Evolutionary conservation across 495 filamentous ascomycete species (phyloP).

Genomic region (Penicillium bialowiezense): DNA sequence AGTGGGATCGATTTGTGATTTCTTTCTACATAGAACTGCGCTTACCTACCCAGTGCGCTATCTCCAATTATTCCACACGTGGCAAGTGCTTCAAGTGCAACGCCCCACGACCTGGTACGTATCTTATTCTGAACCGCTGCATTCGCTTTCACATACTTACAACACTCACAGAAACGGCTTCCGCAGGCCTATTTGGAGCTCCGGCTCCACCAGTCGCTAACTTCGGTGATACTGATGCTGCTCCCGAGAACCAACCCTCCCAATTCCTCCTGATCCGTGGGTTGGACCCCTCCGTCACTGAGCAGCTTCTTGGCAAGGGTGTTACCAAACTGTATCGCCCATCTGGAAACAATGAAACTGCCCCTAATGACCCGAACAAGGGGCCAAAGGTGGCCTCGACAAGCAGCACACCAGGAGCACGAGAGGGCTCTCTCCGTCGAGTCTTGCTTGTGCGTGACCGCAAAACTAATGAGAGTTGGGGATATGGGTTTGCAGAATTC

Average conservation of each 20-base stretch:
- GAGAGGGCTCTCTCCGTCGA: constrained; percentile 70
- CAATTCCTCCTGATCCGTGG: constrained; percentile 79
- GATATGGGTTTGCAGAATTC: constrained; percentile 90
- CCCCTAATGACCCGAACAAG: constrained; percentile 42
- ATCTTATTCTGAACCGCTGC: not conserved
- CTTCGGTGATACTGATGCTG: constrained; percentile 78
- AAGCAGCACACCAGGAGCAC: constrained; percentile 71
- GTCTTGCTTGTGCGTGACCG: constrained; percentile 78
- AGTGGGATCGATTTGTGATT: too few species aligned
- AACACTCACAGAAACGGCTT: constrained; percentile 16
- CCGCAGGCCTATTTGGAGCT: constrained; percentile 29
- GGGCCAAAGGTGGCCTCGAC: constrained; percentile 71
- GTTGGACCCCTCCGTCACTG: constrained; percentile 70
- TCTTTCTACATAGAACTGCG: too few species aligned
- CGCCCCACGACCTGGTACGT: constrained; percentile 65
- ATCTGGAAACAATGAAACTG: constrained; percentile 17
- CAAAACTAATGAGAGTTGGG: constrained; percentile 72
- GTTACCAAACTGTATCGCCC: constrained; percentile 74
- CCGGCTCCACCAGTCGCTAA: constrained; percentile 46
- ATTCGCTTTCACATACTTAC: constrained; percentile 10
- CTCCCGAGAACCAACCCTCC: constrained; percentile 68
- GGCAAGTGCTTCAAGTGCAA: constrained; percentile 73
- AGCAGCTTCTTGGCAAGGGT: constrained; percentile 75
- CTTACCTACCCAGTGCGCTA: constrained; percentile 56
- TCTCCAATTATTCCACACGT: constrained; percentile 69